These are phyloP conservation scores for Collybia mongolica DNA, from an alignment of 768 basidiomycete genomes.

Conservation along the genomic window DNA sequence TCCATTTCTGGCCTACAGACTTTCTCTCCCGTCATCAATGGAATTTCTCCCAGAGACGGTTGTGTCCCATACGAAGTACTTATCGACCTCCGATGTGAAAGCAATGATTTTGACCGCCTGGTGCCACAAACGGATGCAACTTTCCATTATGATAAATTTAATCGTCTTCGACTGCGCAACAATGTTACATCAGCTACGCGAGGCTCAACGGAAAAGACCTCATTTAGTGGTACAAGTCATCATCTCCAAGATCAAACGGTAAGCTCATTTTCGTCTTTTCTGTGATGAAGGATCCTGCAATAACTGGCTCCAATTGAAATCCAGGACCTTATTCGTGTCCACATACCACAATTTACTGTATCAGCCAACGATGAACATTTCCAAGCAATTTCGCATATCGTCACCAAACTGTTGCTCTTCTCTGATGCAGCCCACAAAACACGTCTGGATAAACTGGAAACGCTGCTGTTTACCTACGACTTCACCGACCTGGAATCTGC, in stretches of 20 bases:
- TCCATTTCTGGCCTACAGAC: slow-evolving; percentile 81
- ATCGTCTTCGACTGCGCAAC: slow-evolving; percentile 81
- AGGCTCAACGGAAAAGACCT: slow-evolving; percentile 34
- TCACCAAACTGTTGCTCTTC: slow-evolving; percentile 87
- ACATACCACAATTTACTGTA: slow-evolving; percentile 85
- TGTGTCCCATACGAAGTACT: slow-evolving; percentile 88
- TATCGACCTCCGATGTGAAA: slow-evolving; percentile 83
- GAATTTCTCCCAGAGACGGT: slow-evolving; percentile 38
- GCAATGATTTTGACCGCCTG: slow-evolving; percentile 80
- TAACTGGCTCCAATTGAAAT: not conserved
- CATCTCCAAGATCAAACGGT: slow-evolving; percentile 71
- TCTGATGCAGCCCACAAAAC: slow-evolving; percentile 83
- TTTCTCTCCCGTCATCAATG: slow-evolving; percentile 66
- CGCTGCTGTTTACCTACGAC: slow-evolving; percentile 84
- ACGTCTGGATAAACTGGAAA: slow-evolving; percentile 76
- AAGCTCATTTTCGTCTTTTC: slow-evolving; percentile 16
- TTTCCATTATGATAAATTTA: slow-evolving; percentile 93
- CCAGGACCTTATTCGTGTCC: slow-evolving; percentile 79
- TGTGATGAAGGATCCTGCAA: slow-evolving; percentile 1
- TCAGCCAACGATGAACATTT: slow-evolving; percentile 83
- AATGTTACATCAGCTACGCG: slow-evolving; percentile 54
- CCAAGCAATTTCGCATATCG: slow-evolving; percentile 80
- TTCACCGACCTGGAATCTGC: slow-evolving; percentile 75
- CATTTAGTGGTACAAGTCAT: slow-evolving; percentile 24
- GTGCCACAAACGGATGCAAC: slow-evolving; percentile 86